These are phyloP conservation scores for Corymbia citriodora DNA, from an alignment of 441 rosid genomes.

Conservation along the genomic window DNA sequence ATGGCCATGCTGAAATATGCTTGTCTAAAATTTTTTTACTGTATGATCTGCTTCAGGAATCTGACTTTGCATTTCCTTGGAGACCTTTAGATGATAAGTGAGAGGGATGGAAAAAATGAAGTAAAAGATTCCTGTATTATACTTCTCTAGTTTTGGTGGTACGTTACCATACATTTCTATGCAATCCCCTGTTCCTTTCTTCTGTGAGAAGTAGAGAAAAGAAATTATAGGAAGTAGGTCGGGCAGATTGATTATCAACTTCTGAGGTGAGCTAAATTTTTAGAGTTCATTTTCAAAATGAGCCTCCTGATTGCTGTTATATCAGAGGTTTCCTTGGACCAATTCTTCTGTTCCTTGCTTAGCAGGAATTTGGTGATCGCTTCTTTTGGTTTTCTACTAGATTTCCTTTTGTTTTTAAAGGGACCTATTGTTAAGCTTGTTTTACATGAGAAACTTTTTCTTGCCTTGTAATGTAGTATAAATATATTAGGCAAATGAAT, in stretches of 20 bases:
- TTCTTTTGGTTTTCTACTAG: background rate
- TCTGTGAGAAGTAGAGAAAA: background rate
- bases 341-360: background rate
- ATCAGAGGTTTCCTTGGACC: background rate
- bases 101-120: background rate
- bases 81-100: background rate
- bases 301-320: background rate
- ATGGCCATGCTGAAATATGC: background rate
- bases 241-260: background rate
- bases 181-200: background rate
- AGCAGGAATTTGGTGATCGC: background rate
- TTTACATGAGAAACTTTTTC: background rate
- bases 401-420: background rate
- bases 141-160: background rate
- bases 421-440: background rate
- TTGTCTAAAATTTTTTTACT: background rate
- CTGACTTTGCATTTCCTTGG: background rate
- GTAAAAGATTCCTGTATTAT: background rate
- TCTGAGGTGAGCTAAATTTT: background rate
- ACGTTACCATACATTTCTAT: background rate
- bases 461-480: background rate
- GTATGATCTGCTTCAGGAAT: background rate
- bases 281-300: background rate
- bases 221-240: background rate
- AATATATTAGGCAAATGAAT: background rate